Evolutionary conservation across 2,329 filamentous ascomycete species (phyloP).

Genomic region (Talaromyces sp.): DNA sequence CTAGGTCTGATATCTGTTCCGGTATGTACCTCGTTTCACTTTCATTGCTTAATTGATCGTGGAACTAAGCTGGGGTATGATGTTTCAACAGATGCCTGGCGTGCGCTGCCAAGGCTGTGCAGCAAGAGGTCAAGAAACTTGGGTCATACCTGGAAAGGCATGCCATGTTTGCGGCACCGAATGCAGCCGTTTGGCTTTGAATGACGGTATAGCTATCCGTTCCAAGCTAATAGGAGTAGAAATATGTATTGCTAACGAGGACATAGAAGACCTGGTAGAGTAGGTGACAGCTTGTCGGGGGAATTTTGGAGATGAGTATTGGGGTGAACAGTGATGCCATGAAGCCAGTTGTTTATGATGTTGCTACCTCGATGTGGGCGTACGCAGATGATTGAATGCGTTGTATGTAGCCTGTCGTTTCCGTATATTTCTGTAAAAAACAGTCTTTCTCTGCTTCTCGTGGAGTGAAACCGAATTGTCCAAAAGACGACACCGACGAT

Average conservation of each 20-base stretch:
- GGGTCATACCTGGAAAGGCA: conserved; percentile 12
- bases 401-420: not conserved
- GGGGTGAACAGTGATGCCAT: not conserved
- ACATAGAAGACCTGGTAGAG: not conserved
- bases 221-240: not conserved
- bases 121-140: conserved; percentile 10
- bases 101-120: conserved; percentile 5
- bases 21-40: not conserved
- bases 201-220: not conserved
- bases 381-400: not conserved
- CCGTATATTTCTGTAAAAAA: not conserved
- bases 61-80: not conserved
- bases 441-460: not conserved
- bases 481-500: not conserved
- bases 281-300: not conserved
- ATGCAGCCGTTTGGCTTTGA: not conserved
- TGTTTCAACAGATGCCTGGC: conserved; percentile 8
- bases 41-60: not conserved
- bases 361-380: not conserved
- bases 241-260: not conserved
- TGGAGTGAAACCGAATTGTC: not conserved
- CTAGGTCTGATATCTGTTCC: not conserved
- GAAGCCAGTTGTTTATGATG: not conserved
- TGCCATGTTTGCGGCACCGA: conserved; percentile 12
- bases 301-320: not conserved